Percentiles rank a stretch among this genome's conserved stretches.
Conservation (phyloP, 2,329 filamentous ascomycete species). For the Ilyonectria mors-panacis region DNA sequence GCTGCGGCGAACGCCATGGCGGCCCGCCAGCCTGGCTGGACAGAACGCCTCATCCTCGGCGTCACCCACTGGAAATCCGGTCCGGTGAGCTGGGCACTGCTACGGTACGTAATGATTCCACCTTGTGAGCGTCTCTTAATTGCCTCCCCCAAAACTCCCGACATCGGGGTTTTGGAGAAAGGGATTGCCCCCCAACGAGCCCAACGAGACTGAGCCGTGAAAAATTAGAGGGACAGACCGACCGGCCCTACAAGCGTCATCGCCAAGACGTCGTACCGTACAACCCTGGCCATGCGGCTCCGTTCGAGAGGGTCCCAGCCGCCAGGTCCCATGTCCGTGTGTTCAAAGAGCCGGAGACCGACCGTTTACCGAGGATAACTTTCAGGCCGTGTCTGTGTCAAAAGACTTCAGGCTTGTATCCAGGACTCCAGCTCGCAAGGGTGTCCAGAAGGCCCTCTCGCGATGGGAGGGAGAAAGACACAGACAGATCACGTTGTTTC, state of each 20-base stretch:
- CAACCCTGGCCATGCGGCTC: slow-evolving; percentile 31
- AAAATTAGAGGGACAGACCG: background rate
- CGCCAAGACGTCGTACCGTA: slow-evolving; percentile 25
- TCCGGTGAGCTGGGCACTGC: background rate
- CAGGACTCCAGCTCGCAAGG: background rate
- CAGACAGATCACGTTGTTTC: background rate
- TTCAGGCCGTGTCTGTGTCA: slow-evolving; percentile 3
- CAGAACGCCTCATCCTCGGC: background rate
- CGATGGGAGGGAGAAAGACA: background rate
- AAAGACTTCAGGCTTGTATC: background rate
- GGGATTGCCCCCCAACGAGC: background rate
- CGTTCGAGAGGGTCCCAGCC: slow-evolving; percentile 18
- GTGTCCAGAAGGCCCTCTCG: background rate
- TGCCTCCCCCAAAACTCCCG: background rate
- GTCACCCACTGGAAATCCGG: background rate
- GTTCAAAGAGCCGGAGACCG: slow-evolving; percentile 34
- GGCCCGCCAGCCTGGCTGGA: slow-evolving; percentile 3
- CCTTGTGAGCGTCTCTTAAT: background rate
- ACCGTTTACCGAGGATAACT: slow-evolving; percentile 46
- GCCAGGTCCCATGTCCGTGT: slow-evolving; percentile 26
- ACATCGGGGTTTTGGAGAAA: slow-evolving; percentile 8
- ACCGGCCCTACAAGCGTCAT: slow-evolving; percentile 18
- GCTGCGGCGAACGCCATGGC: slow-evolving; percentile 18
- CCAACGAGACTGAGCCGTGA: background rate
- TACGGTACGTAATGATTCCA: slow-evolving; percentile 11